Percentiles rank a stretch among this genome's conserved stretches.
Conservation (phyloP, 441 rosid species). For the Syzygium syzygioides region DNA sequence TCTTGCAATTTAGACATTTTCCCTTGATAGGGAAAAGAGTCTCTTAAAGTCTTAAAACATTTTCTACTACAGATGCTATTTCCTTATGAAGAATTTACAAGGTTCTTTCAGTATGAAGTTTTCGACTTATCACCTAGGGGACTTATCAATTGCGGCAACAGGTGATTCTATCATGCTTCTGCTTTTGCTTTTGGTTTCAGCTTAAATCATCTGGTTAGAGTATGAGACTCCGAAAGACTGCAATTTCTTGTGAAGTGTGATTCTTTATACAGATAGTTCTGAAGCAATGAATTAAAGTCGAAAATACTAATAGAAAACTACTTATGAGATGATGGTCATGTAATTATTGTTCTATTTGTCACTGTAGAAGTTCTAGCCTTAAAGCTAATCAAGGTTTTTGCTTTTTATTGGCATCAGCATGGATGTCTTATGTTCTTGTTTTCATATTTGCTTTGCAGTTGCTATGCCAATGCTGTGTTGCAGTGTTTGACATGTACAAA, state of each 20-base stretch:
- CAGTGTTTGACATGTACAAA: constrained; percentile 79
- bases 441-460: constrained; percentile 39
- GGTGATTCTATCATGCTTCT: constrained; percentile 22
- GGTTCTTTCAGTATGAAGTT: constrained; percentile 56
- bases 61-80: constrained; percentile 53
- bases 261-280: background rate
- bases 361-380: background rate
- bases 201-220: background rate
- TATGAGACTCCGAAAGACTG: background rate
- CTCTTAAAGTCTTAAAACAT: background rate
- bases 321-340: background rate
- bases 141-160: constrained; percentile 82
- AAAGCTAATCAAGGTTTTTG: background rate
- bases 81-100: constrained; percentile 75
- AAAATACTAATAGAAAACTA: background rate
- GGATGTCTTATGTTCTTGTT: background rate
- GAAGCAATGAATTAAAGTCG: background rate
- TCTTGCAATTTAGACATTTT: background rate
- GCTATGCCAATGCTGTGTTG: constrained; percentile 91
- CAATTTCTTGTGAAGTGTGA: background rate
- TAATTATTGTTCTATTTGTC: constrained; percentile 3
- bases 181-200: background rate
- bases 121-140: constrained; percentile 67
- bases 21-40: background rate
- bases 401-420: background rate